These are phyloP conservation scores for Ottelia alismoides DNA, from an alignment of 106 monocot species.

Conservation along the genomic window DNA sequence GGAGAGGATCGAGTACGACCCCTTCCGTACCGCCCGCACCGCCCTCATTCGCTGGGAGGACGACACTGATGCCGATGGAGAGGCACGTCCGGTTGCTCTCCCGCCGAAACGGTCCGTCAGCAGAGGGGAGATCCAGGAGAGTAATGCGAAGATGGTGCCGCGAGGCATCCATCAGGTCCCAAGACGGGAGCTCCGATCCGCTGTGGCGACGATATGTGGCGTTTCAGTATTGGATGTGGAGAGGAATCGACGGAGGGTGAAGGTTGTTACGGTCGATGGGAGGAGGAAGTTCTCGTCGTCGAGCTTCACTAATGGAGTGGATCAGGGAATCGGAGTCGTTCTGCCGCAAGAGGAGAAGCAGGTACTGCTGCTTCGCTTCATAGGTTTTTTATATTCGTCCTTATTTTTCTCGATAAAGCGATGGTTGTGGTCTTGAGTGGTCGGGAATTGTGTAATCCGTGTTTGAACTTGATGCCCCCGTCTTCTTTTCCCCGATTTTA, in stretches of 20 bases:
- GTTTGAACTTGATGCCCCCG: too few species aligned
- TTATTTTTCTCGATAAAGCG: too few species aligned
- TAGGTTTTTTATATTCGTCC: too few species aligned
- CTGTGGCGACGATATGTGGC: slow-evolving; percentile 5
- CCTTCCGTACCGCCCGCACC: slow-evolving; percentile 10
- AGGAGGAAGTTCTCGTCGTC: slow-evolving; percentile 8
- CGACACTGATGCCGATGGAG: too few species aligned
- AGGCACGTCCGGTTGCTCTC: background rate
- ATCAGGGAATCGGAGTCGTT: too few species aligned
- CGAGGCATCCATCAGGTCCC: slow-evolving; percentile 1
- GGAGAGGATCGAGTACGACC: slow-evolving; percentile 20
- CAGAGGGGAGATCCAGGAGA: background rate
- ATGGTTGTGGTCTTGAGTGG: background rate
- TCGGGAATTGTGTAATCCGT: too few species aligned
- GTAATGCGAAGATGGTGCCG: too few species aligned
- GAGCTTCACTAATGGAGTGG: too few species aligned
- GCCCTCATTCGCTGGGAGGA: slow-evolving; percentile 17
- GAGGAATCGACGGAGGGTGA: background rate
- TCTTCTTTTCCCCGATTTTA: too few species aligned
- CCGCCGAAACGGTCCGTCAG: background rate
- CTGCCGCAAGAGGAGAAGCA: too few species aligned
- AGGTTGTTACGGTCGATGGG: slow-evolving; percentile 8
- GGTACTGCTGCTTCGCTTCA: too few species aligned
- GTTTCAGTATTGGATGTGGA: background rate
- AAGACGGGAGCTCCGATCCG: background rate